Percentiles rank a stretch among this genome's conserved stretches.
phyloP scores from a whole-genome alignment of 2,329 filamentous ascomycete genomes.

The Botrytis tulipae region DNA sequence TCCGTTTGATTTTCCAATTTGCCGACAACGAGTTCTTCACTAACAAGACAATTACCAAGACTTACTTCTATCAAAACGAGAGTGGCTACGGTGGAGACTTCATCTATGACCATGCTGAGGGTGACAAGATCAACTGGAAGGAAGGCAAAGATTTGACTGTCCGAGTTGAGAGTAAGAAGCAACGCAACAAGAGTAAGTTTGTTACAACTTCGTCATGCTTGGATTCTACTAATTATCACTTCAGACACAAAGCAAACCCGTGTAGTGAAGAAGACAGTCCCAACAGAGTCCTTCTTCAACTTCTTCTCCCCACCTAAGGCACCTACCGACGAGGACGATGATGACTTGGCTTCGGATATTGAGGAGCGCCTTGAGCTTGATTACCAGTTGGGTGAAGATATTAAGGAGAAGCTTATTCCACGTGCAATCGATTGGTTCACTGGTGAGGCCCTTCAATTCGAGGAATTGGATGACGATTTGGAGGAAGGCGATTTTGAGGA shows the following conservation, averaged over 20 bases:
- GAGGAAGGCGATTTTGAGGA: conserved; percentile 83
- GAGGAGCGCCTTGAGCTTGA: conserved; percentile 97
- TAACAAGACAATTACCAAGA: conserved; percentile 97
- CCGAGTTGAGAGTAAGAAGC: conserved; percentile 97
- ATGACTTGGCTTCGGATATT: conserved; percentile 81
- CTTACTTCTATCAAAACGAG: conserved; percentile 98
- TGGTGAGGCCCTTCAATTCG: conserved; percentile 92
- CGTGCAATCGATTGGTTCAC: conserved; percentile 99
- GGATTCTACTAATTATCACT: conserved; percentile 14
- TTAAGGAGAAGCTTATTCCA: conserved; percentile 99
- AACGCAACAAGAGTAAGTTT: conserved; percentile 94
- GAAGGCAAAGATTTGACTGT: conserved; percentile 89
- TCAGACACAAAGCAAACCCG: conserved; percentile 98
- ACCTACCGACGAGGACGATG: conserved; percentile 67
- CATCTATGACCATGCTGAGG: conserved; percentile 98
- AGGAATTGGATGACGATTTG: conserved; percentile 84
- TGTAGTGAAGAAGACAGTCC: conserved; percentile 98
- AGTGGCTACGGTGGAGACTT: conserved; percentile 98
- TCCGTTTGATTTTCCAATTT: conserved; percentile 98
- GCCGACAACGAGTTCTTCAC: conserved; percentile 93
- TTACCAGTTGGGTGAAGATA: conserved; percentile 98
- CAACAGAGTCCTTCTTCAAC: conserved; percentile 93
- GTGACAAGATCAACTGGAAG: conserved; percentile 98
- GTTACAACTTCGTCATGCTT: neutral
- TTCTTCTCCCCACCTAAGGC: conserved; percentile 93